phyloP scores from a whole-genome alignment of 148 eudicot genomes.

The Persicaria maculosa region DNA sequence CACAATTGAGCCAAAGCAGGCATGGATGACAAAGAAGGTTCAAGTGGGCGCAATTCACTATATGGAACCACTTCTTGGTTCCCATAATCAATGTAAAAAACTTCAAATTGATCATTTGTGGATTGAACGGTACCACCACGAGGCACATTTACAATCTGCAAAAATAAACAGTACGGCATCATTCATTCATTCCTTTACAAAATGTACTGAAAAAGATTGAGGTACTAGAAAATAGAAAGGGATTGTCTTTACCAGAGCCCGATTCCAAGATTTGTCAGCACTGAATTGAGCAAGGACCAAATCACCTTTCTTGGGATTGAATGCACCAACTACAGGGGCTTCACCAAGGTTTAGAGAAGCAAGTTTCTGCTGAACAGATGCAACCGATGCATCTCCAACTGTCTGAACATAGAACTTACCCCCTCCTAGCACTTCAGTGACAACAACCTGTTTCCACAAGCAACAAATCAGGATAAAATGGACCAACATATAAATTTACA shows the following conservation, averaged over 20 bases:
- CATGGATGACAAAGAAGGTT: conserved; percentile 53
- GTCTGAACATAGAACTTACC: conserved; percentile 89
- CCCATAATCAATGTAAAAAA: conserved; percentile 89
- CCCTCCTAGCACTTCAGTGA: conserved; percentile 78
- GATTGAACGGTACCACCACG: conserved; percentile 52
- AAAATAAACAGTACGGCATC: neutral
- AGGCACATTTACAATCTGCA: conserved; percentile 54
- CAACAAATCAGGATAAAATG: conserved; percentile 7
- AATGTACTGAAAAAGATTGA: neutral
- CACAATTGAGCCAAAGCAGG: conserved; percentile 84
- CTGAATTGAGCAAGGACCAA: conserved; percentile 80
- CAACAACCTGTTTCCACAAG: conserved; percentile 43
- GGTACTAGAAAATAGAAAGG: neutral
- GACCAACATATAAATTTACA: neutral
- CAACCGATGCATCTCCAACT: conserved; percentile 57
- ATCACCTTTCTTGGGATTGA: conserved; percentile 86
- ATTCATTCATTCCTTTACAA: neutral
- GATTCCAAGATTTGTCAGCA: conserved; percentile 88
- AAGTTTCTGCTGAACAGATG: conserved; percentile 78
- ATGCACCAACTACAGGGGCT: conserved; percentile 66
- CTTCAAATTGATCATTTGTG: conserved; percentile 64
- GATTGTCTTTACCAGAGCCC: conserved; percentile 68
- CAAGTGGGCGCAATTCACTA: conserved; percentile 56
- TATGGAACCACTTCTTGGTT: conserved; percentile 82
- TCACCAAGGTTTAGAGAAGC: conserved; percentile 62